These are phyloP conservation scores for Entomophthora muscae DNA, from an alignment of 371 early-diverging fungal species.

Conservation along the genomic window DNA sequence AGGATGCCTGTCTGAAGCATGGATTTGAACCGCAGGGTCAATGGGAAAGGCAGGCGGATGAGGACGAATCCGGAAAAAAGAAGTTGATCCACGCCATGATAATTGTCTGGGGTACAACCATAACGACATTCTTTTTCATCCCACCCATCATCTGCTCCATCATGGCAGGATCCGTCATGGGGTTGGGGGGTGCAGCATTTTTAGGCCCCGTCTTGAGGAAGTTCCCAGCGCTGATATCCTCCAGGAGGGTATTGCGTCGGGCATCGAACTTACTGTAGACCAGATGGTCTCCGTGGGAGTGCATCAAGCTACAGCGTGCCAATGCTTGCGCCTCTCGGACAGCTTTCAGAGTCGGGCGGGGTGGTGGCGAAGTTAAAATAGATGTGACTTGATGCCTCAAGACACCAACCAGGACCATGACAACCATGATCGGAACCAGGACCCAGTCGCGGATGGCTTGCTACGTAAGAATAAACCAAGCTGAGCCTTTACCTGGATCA, in stretches of 20 bases:
- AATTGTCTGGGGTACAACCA: constrained; percentile 90
- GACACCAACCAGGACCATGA: constrained; percentile 91
- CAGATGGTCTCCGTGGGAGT: constrained; percentile 44
- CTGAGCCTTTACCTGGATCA: constrained; percentile 2
- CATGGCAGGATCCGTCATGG: constrained; percentile 78
- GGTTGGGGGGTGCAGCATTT: constrained; percentile 45
- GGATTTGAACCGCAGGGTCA: constrained; percentile 87
- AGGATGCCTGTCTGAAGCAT: constrained; percentile 95
- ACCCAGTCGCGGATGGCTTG: constrained; percentile 85
- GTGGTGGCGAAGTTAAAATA: constrained; percentile 59
- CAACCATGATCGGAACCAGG: constrained; percentile 84
- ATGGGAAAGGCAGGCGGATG: constrained; percentile 87
- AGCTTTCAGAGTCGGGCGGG: constrained; percentile 51
- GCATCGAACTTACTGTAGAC: constrained; percentile 47
- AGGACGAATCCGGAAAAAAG: constrained; percentile 94
- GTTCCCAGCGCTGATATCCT: constrained; percentile 61
- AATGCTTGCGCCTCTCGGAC: constrained; percentile 66
- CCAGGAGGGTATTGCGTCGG: constrained; percentile 46
- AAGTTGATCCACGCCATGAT: constrained; percentile 97
- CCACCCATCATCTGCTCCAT: constrained; percentile 95
- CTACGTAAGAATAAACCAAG: neutral
- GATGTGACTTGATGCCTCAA: constrained; percentile 80
- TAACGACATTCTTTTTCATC: constrained; percentile 90
- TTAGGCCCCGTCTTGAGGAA: constrained; percentile 53
- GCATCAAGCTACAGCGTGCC: constrained; percentile 46